These are phyloP conservation scores for Candida golubevii DNA, from an alignment of 805 yeast genomes.

Conservation along the genomic window DNA sequence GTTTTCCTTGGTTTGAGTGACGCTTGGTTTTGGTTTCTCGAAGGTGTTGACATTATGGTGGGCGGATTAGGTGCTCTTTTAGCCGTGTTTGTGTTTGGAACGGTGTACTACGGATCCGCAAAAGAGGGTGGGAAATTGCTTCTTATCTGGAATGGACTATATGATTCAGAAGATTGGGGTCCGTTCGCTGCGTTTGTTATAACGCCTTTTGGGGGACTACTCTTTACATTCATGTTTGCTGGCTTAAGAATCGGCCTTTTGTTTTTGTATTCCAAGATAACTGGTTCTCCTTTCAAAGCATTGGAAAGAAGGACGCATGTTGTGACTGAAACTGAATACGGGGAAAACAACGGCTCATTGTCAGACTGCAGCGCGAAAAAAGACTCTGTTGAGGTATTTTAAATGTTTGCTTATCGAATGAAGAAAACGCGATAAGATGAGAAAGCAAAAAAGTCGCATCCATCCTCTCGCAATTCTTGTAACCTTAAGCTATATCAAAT, in stretches of 20 bases:
- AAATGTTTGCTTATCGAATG: neutral
- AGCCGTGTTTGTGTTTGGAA: constrained; percentile 78
- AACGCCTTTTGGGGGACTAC: constrained; percentile 78
- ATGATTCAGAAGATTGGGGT: constrained; percentile 79
- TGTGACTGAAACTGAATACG: constrained; percentile 8
- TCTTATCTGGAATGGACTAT: constrained; percentile 75
- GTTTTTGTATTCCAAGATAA: constrained; percentile 30
- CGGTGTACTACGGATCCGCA: constrained; percentile 70
- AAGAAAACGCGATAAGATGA: no score
- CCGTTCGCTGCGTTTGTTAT: constrained; percentile 92
- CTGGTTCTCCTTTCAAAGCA: constrained; percentile 41
- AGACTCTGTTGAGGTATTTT: constrained; percentile 2
- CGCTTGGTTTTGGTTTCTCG: constrained; percentile 56
- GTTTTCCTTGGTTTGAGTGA: constrained; percentile 74
- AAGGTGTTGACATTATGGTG: constrained; percentile 75
- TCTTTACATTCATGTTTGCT: constrained; percentile 51
- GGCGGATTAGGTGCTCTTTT: constrained; percentile 83
- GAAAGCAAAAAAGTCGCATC: no score
- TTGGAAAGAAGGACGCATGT: constrained; percentile 35
- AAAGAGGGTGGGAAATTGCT: constrained; percentile 72
- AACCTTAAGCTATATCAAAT: constrained; percentile 21
- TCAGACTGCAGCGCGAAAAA: constrained; percentile 15
- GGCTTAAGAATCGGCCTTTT: constrained; percentile 40
- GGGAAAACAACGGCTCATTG: constrained; percentile 15
- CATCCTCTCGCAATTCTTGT: no score